Conservation (phyloP, 305 asterid species). For the Solanum hybrid region DNA sequence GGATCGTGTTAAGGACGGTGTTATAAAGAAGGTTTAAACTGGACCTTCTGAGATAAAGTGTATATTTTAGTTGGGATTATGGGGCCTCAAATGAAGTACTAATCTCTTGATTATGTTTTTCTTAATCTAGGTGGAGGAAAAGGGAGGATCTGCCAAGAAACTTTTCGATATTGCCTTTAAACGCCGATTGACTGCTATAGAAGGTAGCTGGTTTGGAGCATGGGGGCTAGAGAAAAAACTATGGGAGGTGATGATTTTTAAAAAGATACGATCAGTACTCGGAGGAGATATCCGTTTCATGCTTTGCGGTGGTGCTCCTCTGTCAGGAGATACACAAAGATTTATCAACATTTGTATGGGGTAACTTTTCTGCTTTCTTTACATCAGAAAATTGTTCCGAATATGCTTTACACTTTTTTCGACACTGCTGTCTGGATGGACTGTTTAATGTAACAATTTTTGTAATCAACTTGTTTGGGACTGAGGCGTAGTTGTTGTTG, state of each 20-base stretch:
- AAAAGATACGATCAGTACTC: constrained; percentile 58
- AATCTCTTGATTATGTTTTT: background rate
- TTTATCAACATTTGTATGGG: constrained; percentile 88
- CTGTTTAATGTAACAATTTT: background rate
- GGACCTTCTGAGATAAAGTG: background rate
- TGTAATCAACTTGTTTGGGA: background rate
- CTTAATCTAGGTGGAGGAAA: constrained; percentile 60
- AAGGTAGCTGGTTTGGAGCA: constrained; percentile 90
- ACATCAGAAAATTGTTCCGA: background rate
- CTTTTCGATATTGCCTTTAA: constrained; percentile 54
- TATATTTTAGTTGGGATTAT: background rate
- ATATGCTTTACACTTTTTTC: background rate
- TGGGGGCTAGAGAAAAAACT: constrained; percentile 57
- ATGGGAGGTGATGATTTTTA: constrained; percentile 63
- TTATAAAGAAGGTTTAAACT: constrained; percentile 57
- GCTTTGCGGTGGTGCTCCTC: constrained; percentile 97
- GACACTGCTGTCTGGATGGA: background rate
- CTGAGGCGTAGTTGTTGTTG: background rate
- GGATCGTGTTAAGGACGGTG: constrained; percentile 86
- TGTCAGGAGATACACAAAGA: constrained; percentile 82
- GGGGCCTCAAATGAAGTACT: background rate
- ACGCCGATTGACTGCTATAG: constrained; percentile 62
- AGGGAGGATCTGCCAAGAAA: constrained; percentile 66
- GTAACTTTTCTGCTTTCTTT: constrained; percentile 27
- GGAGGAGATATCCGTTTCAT: constrained; percentile 78